These are phyloP conservation scores for Lactarius quietus DNA, from an alignment of 768 basidiomycete species.

Conservation along the genomic window DNA sequence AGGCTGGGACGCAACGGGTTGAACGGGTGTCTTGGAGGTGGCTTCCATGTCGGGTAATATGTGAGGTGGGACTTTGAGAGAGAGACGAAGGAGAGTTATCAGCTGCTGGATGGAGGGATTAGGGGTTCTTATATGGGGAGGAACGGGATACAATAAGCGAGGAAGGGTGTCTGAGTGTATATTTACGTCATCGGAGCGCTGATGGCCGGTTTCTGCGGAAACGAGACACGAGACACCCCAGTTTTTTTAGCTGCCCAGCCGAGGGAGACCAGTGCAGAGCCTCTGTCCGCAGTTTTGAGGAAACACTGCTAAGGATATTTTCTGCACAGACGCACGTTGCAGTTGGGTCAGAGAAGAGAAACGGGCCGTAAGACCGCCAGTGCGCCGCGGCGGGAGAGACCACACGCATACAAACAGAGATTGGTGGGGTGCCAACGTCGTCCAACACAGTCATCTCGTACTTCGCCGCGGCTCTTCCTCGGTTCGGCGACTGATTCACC, in stretches of 20 bases:
- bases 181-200: neutral
- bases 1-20: conserved; percentile 49
- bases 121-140: conserved; percentile 1
- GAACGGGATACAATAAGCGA: neutral
- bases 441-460: neutral
- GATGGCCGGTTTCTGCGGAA: neutral
- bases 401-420: neutral
- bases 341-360: too few species aligned
- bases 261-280: neutral
- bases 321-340: too few species aligned
- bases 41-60: conserved; percentile 30
- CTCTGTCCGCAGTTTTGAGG: neutral
- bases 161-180: neutral
- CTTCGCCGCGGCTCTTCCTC: neutral
- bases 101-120: neutral
- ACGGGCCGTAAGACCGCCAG: too few species aligned
- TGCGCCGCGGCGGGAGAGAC: too few species aligned
- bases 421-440: too few species aligned
- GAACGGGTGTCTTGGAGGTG: conserved; percentile 28
- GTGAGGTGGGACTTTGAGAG: neutral
- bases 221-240: neutral
- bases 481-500: neutral
- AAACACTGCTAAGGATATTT: too few species aligned
- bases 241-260: neutral
- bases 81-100: neutral